A percentile compares a stretch with the other conserved stretches of the same genome.
Evolutionary conservation across 225 moss, liverwort and hornwort genomes (phyloP).

Genomic region (Physcomitrium patens): DNA sequence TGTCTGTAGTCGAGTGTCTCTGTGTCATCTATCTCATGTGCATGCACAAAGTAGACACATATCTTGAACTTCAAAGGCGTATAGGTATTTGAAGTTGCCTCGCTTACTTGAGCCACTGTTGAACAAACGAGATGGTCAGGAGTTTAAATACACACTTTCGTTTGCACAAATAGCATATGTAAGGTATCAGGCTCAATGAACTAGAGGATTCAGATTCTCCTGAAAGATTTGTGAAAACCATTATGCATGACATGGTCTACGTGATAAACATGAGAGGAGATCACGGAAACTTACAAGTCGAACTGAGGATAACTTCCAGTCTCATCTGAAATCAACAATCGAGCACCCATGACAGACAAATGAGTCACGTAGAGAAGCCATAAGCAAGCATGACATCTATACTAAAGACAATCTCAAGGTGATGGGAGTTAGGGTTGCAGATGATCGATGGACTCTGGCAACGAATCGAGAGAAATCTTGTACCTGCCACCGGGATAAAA

Average conservation of each 20-base stretch:
- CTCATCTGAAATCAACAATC: conserved; percentile 33
- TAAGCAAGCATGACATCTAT: no score
- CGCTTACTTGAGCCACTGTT: conserved; percentile 54
- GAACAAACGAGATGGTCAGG: conserved; percentile 12
- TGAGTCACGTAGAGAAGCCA: background rate
- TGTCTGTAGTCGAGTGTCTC: no score
- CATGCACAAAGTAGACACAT: background rate
- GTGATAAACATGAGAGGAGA: background rate
- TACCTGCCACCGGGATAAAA: conserved; percentile 65
- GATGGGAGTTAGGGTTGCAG: no score
- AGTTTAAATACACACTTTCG: background rate
- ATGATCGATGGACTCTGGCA: no score
- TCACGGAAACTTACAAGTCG: conserved; percentile 34
- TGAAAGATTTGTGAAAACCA: no score
- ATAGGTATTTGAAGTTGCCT: background rate
- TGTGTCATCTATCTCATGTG: background rate
- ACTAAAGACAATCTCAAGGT: no score
- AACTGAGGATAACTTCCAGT: conserved; percentile 44
- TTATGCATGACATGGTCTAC: no score
- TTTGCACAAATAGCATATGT: background rate
- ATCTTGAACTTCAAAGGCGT: conserved; percentile 11
- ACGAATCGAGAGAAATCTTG: background rate
- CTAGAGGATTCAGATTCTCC: no score
- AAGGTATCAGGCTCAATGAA: background rate
- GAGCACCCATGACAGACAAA: conserved; percentile 1